These are phyloP conservation scores for Hypoxylon sp. DNA, from an alignment of 2,329 filamentous ascomycete species.

Conservation along the genomic window DNA sequence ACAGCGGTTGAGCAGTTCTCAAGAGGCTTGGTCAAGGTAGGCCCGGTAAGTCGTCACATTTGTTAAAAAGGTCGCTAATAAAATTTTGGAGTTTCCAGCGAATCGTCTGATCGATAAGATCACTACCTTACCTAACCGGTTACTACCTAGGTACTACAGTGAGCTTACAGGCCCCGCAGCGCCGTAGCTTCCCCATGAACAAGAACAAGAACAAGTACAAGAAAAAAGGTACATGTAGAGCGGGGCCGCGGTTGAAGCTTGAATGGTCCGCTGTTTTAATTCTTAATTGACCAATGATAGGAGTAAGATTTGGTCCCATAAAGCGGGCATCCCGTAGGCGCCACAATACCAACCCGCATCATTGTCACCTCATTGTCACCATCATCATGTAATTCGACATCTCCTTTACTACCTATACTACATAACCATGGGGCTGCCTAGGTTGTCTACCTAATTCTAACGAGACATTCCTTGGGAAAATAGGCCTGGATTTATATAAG, in stretches of 20 bases:
- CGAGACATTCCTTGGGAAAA: too few species aligned
- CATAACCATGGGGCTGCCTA: too few species aligned
- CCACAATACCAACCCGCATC: too few species aligned
- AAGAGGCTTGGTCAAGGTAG: constrained; percentile 1
- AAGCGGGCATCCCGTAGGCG: too few species aligned
- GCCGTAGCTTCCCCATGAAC: not conserved
- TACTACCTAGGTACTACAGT: too few species aligned
- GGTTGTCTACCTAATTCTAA: too few species aligned
- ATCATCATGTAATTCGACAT: too few species aligned
- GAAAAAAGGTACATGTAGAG: too few species aligned
- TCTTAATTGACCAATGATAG: constrained; percentile 11
- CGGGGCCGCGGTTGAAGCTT: not conserved
- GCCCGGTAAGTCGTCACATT: constrained; percentile 13
- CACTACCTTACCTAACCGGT: too few species aligned
- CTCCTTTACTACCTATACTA: too few species aligned
- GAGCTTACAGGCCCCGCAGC: not conserved
- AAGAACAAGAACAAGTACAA: not conserved
- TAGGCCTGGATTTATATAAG: too few species aligned
- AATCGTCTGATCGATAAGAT: constrained; percentile 31
- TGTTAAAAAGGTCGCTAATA: constrained; percentile 5
- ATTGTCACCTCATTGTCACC: too few species aligned
- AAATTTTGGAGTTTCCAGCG: constrained; percentile 33
- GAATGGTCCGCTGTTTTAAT: not conserved
- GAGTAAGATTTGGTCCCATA: not conserved
- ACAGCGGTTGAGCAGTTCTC: not conserved